These are phyloP conservation scores for Pyrenophora teres DNA, from an alignment of 2,329 filamentous ascomycete species.

Conservation along the genomic window DNA sequence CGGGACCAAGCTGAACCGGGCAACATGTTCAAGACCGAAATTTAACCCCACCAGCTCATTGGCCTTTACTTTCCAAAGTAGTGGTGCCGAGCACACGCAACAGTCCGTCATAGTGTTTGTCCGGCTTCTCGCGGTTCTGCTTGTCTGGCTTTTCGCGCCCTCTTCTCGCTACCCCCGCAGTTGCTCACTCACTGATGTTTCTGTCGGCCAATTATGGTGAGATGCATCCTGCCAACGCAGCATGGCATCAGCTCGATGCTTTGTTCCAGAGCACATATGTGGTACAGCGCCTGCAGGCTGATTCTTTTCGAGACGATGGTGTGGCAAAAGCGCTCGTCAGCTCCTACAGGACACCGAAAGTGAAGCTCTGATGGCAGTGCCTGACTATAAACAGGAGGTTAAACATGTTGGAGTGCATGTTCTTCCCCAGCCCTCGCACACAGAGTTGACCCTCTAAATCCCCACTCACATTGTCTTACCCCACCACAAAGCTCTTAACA, in stretches of 20 bases:
- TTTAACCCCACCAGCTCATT: conserved; percentile 30
- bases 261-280: conserved; percentile 25
- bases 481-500: conserved; percentile 24
- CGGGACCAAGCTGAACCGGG: conserved; percentile 32
- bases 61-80: conserved; percentile 27
- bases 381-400: conserved; percentile 40
- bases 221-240: conserved; percentile 35
- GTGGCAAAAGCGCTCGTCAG: conserved; percentile 29
- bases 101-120: conserved; percentile 39
- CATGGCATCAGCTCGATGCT: conserved; percentile 34
- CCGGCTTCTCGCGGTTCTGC: conserved; percentile 31
- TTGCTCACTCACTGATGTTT: conserved; percentile 28
- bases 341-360: conserved; percentile 26
- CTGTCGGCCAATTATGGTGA: conserved; percentile 36
- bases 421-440: conserved; percentile 29
- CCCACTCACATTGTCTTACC: conserved; percentile 31
- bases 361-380: conserved; percentile 31
- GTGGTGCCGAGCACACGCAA: conserved; percentile 26
- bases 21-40: conserved; percentile 22
- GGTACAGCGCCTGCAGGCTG: conserved; percentile 29
- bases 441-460: conserved; percentile 24
- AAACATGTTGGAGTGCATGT: conserved; percentile 26
- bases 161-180: conserved; percentile 32
- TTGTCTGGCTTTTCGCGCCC: conserved; percentile 30
- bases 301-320: conserved; percentile 26